phyloP scores from a whole-genome alignment of 1,284 basidiomycete genomes.

The Malassezia dermatis region DNA sequence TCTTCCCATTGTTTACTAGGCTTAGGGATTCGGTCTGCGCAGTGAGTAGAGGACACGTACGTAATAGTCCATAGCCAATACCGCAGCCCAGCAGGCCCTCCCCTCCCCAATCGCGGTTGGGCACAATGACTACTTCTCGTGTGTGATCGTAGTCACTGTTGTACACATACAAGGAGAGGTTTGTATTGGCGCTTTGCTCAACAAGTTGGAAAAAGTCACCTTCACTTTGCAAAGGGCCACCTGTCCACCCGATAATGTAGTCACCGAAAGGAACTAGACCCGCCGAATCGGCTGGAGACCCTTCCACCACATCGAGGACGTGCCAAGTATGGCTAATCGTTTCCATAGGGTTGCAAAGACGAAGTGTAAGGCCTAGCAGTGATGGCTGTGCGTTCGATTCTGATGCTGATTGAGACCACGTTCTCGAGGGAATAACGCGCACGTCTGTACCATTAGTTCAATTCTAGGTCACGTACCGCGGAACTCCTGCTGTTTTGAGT shows the following conservation, averaged over 20 bases:
- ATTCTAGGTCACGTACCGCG: constrained; percentile 57
- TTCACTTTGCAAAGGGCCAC: constrained; percentile 71
- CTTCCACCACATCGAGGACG: constrained; percentile 88
- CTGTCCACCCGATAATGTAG: constrained; percentile 87
- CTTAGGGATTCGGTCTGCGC: constrained; percentile 17
- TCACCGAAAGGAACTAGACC: constrained; percentile 78
- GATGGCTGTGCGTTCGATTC: constrained; percentile 53
- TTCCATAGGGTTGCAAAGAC: constrained; percentile 57
- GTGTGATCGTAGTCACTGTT: constrained; percentile 79
- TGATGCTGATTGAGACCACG: constrained; percentile 64
- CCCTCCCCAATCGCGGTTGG: constrained; percentile 41
- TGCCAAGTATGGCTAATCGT: constrained; percentile 62
- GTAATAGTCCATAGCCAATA: constrained; percentile 40
- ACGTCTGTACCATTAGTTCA: constrained; percentile 54
- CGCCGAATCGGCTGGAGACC: constrained; percentile 71
- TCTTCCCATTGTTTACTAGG: constrained; percentile 9
- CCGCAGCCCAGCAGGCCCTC: constrained; percentile 43
- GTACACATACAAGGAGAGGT: constrained; percentile 85
- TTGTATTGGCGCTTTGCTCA: constrained; percentile 84
- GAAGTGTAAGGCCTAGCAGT: constrained; percentile 78
- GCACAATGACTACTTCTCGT: constrained; percentile 43
- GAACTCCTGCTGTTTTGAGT: constrained; percentile 70
- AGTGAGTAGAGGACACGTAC: constrained; percentile 5
- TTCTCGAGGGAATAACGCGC: constrained; percentile 67
- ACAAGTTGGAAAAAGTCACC: constrained; percentile 94